phyloP scores from a whole-genome alignment of 179 eudicot genomes.

The Spergularia azorica region DNA sequence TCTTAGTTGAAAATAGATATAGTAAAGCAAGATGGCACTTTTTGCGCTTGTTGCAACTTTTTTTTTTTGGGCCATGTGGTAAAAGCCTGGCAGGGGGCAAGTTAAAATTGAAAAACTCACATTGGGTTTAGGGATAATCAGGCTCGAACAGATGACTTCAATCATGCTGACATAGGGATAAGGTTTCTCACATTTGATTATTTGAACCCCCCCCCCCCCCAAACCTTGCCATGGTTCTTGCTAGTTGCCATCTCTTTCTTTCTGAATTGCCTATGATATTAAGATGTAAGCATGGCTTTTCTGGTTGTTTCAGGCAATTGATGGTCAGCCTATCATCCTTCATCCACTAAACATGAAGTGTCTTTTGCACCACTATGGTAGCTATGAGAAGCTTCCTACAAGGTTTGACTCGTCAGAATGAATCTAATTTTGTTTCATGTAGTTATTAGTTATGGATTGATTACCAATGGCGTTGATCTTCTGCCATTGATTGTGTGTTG shows the following conservation, averaged over 20 bases:
- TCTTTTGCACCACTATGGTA: constrained; percentile 89
- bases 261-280: not conserved
- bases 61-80: too few relatives aligned
- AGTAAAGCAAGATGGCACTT: too few relatives aligned
- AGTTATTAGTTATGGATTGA: not conserved
- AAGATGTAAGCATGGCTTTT: constrained; percentile 14
- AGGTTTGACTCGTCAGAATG: constrained; percentile 43
- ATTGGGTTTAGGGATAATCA: too few relatives aligned
- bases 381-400: constrained; percentile 79
- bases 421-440: constrained; percentile 3
- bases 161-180: too few relatives aligned
- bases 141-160: too few relatives aligned
- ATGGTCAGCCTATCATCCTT: constrained; percentile 88
- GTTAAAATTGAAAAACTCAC: too few relatives aligned
- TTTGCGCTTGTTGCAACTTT: too few relatives aligned
- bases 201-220: too few relatives aligned
- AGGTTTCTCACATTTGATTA: too few relatives aligned
- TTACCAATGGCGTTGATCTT: not conserved
- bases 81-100: too few relatives aligned
- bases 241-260: not conserved
- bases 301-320: constrained; percentile 68
- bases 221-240: not conserved
- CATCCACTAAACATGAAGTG: constrained; percentile 95
- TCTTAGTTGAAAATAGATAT: too few relatives aligned
- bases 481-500: not conserved